Base-by-base conservation (phyloP, 2,329 filamentous ascomycete species). In the Blastomyces gilchristii region DNA sequence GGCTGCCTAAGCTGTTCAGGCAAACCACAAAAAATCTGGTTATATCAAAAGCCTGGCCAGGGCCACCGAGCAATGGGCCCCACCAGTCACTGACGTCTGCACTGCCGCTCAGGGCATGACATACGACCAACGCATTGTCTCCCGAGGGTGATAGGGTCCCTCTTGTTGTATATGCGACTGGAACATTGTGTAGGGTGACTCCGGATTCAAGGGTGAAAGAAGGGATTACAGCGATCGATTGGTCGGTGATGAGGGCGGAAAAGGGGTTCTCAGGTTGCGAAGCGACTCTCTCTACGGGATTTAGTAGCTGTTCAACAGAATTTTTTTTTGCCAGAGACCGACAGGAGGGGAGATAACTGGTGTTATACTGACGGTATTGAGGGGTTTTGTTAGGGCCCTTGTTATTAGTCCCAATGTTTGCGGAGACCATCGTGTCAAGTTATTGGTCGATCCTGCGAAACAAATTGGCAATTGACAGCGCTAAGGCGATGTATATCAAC, bases 121-220 rank as follows among this genome's bases (percentile, higher is more conserved):
- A 81, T 71, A 87, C 86, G 60, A 87, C 83, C 77, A 87, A 79
- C 53, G 79, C 84, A 76, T 87, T 87, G 75, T 87, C 82, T 54
- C 77, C 71, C 34, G 77, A 75, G 2, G 82, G 78, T 5, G 83
- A 82, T 34, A 87, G 77, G 34, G 77, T 77, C 63, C 85, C 85
- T 63, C 83, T 82, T 3, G 82, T 84, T 64, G 85, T 87, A 76
- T 87, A 87, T 63, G 85, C 85, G 60, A 87, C 78, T 2, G 82
- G 83, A 18, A 87, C 83, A 84, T 97, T 94, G 68, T 83, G 79
- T 25, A 99, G 82, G 0, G 84, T 88, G 31, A 89, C 90, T 58
- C 94, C 94, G 1, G 92, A 97, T 76, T 99, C 94, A 68, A 99
- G 88, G 9, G 88, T 91, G 75, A 97, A 96, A 34, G 87, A 87